Conservation (phyloP, 306 rosid species). For the Ochetophila trinervis region DNA sequence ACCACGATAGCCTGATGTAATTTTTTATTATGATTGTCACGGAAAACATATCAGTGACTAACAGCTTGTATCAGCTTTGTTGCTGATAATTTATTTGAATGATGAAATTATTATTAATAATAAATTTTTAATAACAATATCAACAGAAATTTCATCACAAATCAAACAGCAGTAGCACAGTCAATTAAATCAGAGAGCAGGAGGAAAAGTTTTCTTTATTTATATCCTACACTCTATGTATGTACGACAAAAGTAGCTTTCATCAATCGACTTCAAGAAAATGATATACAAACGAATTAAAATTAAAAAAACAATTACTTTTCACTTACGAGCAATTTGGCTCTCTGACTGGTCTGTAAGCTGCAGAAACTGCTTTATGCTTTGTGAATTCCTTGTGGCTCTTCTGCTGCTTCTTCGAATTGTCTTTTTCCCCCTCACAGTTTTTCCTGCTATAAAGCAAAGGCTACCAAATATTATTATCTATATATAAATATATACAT, state of each 20-base stretch:
- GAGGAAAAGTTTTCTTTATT: background rate
- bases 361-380: conserved; percentile 27
- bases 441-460: conserved; percentile 39
- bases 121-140: no score
- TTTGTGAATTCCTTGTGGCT: conserved; percentile 31
- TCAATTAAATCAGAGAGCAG: background rate
- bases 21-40: no score
- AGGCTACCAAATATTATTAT: background rate
- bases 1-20: no score
- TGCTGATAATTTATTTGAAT: no score
- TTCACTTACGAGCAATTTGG: conserved; percentile 89
- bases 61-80: no score
- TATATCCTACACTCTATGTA: no score
- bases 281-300: background rate
- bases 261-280: background rate
- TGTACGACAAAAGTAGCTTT: no score
- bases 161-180: background rate
- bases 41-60: no score
- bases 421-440: conserved; percentile 39
- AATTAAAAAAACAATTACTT: background rate
- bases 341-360: conserved; percentile 50
- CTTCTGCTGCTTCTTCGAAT: conserved; percentile 40
- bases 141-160: no score
- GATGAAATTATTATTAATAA: no score
- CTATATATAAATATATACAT: no score